These are phyloP conservation scores for Leccinum incarnatum DNA, from an alignment of 768 basidiomycete genomes.

Conservation along the genomic window DNA sequence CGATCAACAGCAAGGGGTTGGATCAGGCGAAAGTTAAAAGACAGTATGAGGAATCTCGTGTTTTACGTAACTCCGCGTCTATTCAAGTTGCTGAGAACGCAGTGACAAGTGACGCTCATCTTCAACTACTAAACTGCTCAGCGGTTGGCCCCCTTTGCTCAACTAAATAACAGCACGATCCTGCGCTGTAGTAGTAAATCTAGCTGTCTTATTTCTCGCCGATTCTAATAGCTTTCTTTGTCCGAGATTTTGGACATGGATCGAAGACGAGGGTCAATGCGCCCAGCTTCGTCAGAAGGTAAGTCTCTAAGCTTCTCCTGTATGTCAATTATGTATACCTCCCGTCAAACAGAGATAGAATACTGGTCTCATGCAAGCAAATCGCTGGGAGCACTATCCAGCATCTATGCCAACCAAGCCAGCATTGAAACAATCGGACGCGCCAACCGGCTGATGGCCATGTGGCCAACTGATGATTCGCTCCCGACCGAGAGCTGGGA, in stretches of 20 bases:
- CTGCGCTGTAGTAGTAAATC: conserved; percentile 4
- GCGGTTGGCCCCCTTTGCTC: not conserved
- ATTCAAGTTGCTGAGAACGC: not conserved
- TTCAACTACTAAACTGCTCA: not conserved
- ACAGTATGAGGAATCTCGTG: too few species aligned
- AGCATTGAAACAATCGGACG: conserved; percentile 62
- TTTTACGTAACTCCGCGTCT: not conserved
- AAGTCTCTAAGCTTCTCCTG: conserved; percentile 28
- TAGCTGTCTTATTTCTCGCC: not conserved
- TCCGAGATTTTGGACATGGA: conserved; percentile 46
- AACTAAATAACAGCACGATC: not conserved
- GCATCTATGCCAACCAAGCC: conserved; percentile 47
- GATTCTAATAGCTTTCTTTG: not conserved
- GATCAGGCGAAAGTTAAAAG: too few species aligned
- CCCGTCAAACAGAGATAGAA: conserved; percentile 55
- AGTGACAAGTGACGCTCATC: not conserved
- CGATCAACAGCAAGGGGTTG: too few species aligned
- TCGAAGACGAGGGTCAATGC: conserved; percentile 58
- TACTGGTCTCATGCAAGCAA: conserved; percentile 70
- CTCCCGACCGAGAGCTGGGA: conserved; percentile 67
- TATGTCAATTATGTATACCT: conserved; percentile 8
- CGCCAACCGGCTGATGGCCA: conserved; percentile 68
- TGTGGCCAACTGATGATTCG: conserved; percentile 71
- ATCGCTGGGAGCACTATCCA: conserved; percentile 54
- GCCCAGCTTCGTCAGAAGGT: conserved; percentile 81